Base-by-base conservation (phyloP, 805 yeast genomes). In the Wickerhamomyces bisporus region DNA sequence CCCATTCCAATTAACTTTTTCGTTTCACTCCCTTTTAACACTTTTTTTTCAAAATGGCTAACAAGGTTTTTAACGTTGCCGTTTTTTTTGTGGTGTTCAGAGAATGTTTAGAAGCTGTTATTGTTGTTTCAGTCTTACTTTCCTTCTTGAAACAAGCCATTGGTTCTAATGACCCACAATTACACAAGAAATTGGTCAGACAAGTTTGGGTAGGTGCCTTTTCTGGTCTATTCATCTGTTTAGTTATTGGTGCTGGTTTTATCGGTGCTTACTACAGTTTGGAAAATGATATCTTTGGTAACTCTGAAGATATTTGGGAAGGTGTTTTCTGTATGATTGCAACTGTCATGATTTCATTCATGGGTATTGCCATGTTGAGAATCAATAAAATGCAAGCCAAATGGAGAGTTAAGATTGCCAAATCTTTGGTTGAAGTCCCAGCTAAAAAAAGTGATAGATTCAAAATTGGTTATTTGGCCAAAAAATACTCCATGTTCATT, bases 301-400 rank as follows among this genome's bases (percentile, higher is more conserved):
- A 62, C 11, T 79, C 95, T 16, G 98, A 91, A 62, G 97, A 91
- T 61, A 62, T 91, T 41, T 91, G 98, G 98, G 98, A 91, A 73
- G 98, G 97, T 69, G 71, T 86, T 41, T 88, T 91, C 60, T 86
- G 94, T 65, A 66, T 91, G 49, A 79, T 91, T 61, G 98, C 98
- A 3, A 77, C 95, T 0, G 66, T 86, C 33, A 77, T 91, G 77
- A 91, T 91, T 57, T 77, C 96, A 11, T 52, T 83, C 52, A 89
- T 91, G 97, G 98, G 98, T 61, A 75, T 91, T 55, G 95, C 97
- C 41, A 86, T 91, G 96, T 75, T 91, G 57, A 79, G 98, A 65
- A 74, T 91, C 62, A 89, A 89, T 71, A 88, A 89, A 71, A 86
- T 89, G 95, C 88, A 87, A 67, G 91, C 79, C 50, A 91, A 91